Base-by-base conservation (phyloP, 2,329 filamentous ascomycete genomes). In the Stylonectria norvegica region DNA sequence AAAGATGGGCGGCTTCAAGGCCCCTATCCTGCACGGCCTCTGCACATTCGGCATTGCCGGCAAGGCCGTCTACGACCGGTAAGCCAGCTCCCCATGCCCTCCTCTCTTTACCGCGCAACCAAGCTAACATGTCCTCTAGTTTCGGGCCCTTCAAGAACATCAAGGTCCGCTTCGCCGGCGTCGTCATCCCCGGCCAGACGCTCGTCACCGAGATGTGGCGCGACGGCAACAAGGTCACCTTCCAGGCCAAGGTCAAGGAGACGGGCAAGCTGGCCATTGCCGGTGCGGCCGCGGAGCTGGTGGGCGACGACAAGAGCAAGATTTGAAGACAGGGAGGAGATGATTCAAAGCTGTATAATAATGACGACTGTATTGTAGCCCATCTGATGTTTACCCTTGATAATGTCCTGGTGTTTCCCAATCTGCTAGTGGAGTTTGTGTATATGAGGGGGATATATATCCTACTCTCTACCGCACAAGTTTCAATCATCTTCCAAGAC, bases 161-260 rank as follows among this genome's bases (percentile, higher is more conserved):
- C 71, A 95, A 95, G 76, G 89, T 94, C 17, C 76, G 89, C 49
- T 95, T 95, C 63, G 88, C 88, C 2, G 89, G 89, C 40, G 82
- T 86, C 8, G 89, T 95, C 10, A 64, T 90, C 42, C 89, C 88
- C 0, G 89, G 89, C 11, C 85, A 95, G 76, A 95, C 88, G n/a
- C 75, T 95, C 41, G 76, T 86, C 48, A 95, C 89, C 5, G 89
- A 95, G 75, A 91, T 94, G 87, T 95, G 89, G 89, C 89, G 86
- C 71, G 88, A 94, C 58, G 83, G 82, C 34, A 78, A 77, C 57
- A 83, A 79, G 62, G 77, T 95, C 40, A 68, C 90, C 48, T 95
- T 95, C 77, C 88, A 94, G 75, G 79, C 80, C 40, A 89, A 82
- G 67, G 88, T 95, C 50, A 89, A 90, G 70, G 89, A 95, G 77